Evolutionary conservation across 2,329 filamentous ascomycete genomes (phyloP).

Genomic region (Fusarium praegraminearum): DNA sequence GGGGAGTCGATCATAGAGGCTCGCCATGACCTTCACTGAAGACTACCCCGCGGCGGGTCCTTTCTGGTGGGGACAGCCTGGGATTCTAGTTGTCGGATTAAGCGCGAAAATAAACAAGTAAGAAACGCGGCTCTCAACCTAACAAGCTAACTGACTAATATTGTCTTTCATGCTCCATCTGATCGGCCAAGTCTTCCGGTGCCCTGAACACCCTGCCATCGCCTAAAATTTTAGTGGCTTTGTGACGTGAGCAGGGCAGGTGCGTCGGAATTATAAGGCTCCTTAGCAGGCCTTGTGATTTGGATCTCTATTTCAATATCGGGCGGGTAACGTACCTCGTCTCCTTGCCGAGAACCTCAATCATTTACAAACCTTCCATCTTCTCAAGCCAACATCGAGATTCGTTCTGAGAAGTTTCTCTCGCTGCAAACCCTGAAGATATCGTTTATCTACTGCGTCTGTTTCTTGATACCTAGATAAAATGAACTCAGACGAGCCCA

Average conservation of each 20-base stretch:
- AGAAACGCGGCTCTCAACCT: neutral
- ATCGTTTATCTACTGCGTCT: neutral
- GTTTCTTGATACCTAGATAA: neutral
- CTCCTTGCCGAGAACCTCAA: neutral
- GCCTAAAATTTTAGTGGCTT: neutral
- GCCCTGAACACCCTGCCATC: neutral
- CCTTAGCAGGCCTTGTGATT: neutral
- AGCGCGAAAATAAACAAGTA: neutral
- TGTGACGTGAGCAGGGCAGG: neutral
- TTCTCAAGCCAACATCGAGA: neutral
- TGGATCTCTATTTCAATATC: neutral
- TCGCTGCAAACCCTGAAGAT: neutral
- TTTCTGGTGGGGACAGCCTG: neutral
- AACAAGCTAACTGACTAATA: neutral
- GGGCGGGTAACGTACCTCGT: neutral
- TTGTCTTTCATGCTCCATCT: neutral
- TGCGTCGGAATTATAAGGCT: neutral
- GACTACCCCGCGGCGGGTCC: constrained; percentile 30
- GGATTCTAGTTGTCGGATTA: neutral
- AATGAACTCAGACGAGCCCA: constrained; percentile 18
- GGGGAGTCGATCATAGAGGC: constrained; percentile 19
- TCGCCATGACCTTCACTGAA: constrained; percentile 10
- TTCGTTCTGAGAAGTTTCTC: too few species aligned
- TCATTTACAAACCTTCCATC: neutral
- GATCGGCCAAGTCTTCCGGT: neutral